Evolutionary conservation across 23 red algal species (phyloP).

Genomic region (Gracilaria vermiculophylla): DNA sequence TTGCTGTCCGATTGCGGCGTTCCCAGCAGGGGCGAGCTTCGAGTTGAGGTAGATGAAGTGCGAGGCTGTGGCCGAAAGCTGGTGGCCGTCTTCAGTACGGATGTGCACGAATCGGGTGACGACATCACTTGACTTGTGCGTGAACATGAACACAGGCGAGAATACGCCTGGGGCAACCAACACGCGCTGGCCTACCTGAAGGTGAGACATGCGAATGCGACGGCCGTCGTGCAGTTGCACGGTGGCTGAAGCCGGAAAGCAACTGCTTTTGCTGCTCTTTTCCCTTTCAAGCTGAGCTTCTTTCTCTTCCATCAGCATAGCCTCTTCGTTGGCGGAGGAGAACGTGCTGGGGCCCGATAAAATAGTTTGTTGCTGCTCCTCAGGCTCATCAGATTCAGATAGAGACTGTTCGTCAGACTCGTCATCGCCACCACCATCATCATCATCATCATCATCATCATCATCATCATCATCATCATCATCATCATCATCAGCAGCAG

Average conservation of each 20-base stretch:
- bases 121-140: constrained; percentile 21
- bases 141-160: constrained; percentile 62
- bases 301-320: not conserved
- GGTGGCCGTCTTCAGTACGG: constrained; percentile 13
- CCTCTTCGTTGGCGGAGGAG: not conserved
- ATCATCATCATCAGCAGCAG: not conserved
- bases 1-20: constrained; percentile 40
- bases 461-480: not conserved
- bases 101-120: constrained; percentile 49
- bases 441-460: not conserved
- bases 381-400: constrained; percentile 14
- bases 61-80: constrained; percentile 32
- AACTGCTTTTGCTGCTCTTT: not conserved
- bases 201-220: constrained; percentile 33
- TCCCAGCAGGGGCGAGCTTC: constrained; percentile 22
- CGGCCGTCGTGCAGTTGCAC: constrained; percentile 66
- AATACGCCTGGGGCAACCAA: constrained; percentile 7
- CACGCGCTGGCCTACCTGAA: constrained; percentile 58
- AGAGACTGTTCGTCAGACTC: not conserved
- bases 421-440: not conserved
- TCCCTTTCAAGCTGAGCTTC: not conserved
- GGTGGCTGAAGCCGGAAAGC: constrained; percentile 57
- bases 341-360: not conserved
- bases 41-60: constrained; percentile 77
- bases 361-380: not conserved